A percentile compares a stretch with the other conserved stretches of the same genome.
phyloP scores from a whole-genome alignment of 225 moss, liverwort and hornwort species.

The Pleurozium schreberi region DNA sequence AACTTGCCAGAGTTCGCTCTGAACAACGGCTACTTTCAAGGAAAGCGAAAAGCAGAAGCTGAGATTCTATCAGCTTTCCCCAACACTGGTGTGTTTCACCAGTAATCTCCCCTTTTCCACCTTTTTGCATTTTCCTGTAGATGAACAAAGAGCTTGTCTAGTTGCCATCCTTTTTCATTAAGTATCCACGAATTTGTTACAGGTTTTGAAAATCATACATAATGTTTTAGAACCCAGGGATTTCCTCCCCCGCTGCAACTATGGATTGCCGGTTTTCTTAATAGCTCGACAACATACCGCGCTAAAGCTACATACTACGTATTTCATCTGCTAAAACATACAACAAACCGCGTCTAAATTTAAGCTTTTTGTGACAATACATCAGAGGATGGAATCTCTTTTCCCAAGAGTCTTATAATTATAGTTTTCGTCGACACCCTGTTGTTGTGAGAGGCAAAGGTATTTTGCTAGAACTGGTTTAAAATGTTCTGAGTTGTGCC shows the following conservation, averaged over 20 bases:
- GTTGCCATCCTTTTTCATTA: neutral
- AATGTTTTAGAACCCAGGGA: neutral
- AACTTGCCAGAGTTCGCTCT: slow-evolving; percentile 68
- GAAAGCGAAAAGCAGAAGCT: slow-evolving; percentile 64
- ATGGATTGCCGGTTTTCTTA: neutral
- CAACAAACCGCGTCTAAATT: neutral
- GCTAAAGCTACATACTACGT: neutral
- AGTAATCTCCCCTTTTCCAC: neutral
- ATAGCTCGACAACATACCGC: neutral
- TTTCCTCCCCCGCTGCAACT: neutral
- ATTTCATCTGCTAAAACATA: neutral
- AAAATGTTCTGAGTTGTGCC: neutral
- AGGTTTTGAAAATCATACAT: neutral
- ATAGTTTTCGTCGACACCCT: neutral
- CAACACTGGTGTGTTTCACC: slow-evolving; percentile 24
- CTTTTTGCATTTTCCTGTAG: neutral
- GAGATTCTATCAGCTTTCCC: slow-evolving; percentile 52
- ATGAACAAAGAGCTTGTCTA: neutral
- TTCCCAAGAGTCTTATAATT: neutral
- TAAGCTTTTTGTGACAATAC: neutral
- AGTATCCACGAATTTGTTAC: neutral
- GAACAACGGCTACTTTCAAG: slow-evolving; percentile 65
- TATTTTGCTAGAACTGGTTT: neutral
- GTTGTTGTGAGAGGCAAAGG: too few relatives aligned
- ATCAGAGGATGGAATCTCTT: neutral